These are phyloP conservation scores for Earliella scabrosa DNA, from an alignment of 1,284 basidiomycete species.

Conservation along the genomic window DNA sequence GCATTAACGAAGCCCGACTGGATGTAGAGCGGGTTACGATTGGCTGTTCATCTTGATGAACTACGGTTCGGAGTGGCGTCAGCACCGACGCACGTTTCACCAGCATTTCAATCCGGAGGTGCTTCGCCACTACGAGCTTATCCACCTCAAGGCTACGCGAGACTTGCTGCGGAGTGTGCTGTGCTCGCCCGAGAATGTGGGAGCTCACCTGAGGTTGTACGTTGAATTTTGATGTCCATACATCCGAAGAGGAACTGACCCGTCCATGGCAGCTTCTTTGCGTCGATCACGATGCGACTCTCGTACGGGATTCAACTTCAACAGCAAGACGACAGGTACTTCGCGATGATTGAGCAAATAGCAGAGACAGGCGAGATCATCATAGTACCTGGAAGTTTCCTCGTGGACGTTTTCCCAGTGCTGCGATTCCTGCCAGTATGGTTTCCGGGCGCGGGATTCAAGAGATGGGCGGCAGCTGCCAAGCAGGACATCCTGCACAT, in stretches of 20 bases:
- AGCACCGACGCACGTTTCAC: slow-evolving; percentile 11
- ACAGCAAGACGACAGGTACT: neutral
- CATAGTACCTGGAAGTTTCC: slow-evolving; percentile 6
- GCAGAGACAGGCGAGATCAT: neutral
- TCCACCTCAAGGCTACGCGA: neutral
- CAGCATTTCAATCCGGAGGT: slow-evolving; percentile 2
- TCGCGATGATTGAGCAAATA: neutral
- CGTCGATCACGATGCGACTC: no score
- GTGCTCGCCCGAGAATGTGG: neutral
- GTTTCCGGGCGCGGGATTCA: slow-evolving; percentile 4
- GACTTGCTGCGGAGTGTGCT: slow-evolving; percentile 4
- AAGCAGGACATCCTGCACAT: neutral
- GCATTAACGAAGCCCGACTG: no score
- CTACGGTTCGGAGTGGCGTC: slow-evolving; percentile 15
- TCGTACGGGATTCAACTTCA: no score
- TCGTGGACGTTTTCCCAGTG: neutral
- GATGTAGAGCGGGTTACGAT: neutral
- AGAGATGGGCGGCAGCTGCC: neutral
- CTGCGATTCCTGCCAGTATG: slow-evolving; percentile 6
- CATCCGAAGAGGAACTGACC: no score
- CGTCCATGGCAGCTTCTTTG: neutral
- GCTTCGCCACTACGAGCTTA: neutral
- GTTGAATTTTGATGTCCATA: neutral
- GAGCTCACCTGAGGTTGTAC: slow-evolving; percentile 5
- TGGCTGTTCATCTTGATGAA: slow-evolving; percentile 2